Conservation (phyloP, 2,329 filamentous ascomycete genomes). For the Phyllosticta capitalensis region DNA sequence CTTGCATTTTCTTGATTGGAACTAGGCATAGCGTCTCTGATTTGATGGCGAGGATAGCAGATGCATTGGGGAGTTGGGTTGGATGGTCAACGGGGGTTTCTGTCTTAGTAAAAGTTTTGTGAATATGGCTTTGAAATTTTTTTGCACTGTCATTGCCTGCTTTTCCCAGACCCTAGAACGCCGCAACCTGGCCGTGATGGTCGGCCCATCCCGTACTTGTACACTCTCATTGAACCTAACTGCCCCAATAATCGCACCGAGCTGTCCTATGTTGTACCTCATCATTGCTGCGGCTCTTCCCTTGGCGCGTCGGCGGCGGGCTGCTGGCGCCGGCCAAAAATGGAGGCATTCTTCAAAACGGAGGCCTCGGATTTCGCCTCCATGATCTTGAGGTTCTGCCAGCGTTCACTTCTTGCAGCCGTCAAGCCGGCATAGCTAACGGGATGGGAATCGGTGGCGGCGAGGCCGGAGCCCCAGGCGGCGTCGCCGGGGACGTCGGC, state of each 20-base stretch:
- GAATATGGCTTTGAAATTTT: not conserved
- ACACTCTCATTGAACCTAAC: no score
- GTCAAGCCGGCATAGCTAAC: not conserved
- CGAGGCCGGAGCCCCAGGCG: constrained; percentile 6
- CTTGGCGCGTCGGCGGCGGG: no score
- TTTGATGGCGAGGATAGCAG: not conserved
- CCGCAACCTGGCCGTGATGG: not conserved
- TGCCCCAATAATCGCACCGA: no score
- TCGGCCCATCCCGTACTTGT: no score
- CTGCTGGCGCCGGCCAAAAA: not conserved
- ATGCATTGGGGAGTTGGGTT: not conserved
- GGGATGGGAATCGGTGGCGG: not conserved
- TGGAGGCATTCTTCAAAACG: not conserved
- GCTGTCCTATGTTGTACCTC: no score
- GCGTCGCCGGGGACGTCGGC: constrained; percentile 43
- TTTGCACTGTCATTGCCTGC: not conserved
- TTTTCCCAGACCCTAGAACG: not conserved
- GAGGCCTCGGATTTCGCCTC: not conserved
- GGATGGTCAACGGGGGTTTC: not conserved
- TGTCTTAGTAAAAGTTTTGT: not conserved
- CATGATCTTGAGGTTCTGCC: not conserved
- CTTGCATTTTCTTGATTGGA: not conserved
- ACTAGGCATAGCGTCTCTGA: not conserved
- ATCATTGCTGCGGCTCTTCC: no score
- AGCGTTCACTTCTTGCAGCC: not conserved